Evolutionary conservation across 2,329 filamentous ascomycete genomes (phyloP), one percentile per base, ranked within the genome.

Genomic region (Chaetomium strumarium): DNA sequence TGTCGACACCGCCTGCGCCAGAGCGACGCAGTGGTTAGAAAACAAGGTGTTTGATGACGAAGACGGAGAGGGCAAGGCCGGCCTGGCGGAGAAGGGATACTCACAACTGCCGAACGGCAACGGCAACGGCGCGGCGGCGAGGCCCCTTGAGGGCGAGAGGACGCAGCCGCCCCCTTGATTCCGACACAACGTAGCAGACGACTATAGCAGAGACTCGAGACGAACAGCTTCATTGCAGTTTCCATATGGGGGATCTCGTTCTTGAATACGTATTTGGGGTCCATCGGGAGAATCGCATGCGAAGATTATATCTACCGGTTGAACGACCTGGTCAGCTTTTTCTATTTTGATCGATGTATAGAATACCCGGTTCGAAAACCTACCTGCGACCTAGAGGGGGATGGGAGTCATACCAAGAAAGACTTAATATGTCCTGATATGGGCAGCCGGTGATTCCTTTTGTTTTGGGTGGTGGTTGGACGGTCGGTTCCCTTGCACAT

Each of bases 1-100:
- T 59, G 74, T 79, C 17, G 75, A 79, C 58, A 68, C 71, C 3
- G 70, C 72, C 53, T 79, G 76, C 57, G 76, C 75, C 0, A 66
- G 67, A 49, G 63, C 73, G 31, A 77, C 75, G 4, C 69, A 72
- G 57, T 73, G 69, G 65, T 57, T 78, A 54, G 75, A 78, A 57
- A 70, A 70, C 48, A 64, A 62, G 53, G 73, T 77, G 60, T 78
- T 77, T 55, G 71, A 73, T 30, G 66, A 68, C 38, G 64, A 67
- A 14, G 69, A 72, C 42, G 70, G 72, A 29, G 57, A 63, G 33
- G 57, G 55, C 11, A 58, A 53, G 47, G 44, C 36, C 2, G 55
- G 57, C 11, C 12, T 60, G 31, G 60, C 59, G 3, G 63, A 64
- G 49, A 64, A 64, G 60, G 63, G 63, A 1, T 58, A 52, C 29